Base-by-base conservation (phyloP, 1,284 basidiomycete genomes). In the Cystobasidiaceae sp. region DNA sequence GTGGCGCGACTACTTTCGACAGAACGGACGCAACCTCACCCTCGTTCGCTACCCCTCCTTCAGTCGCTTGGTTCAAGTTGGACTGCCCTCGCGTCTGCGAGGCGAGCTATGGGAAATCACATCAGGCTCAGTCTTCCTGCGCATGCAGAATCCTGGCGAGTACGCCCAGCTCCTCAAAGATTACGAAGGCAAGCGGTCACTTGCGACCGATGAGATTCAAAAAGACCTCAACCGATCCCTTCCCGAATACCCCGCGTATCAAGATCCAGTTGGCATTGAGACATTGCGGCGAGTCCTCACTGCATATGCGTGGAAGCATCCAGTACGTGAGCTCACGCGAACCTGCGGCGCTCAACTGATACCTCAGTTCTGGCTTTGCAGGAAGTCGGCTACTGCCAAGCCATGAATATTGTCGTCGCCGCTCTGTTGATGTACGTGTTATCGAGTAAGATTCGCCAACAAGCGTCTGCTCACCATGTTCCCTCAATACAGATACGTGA, bases 21-120 rank as follows among this genome's bases (percentile, higher is more conserved):
- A 82, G 9, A 91, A 93, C 72, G 91, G 91, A 19, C 88, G 92
- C 33, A 92, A 92, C 73, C 81, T 94, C 11, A 88, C 90, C 30
- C 83, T 97, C n/a, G 81, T 98, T 34, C 87, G 94, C 45, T 98
- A 97, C 76, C 96, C 96, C 0, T 90, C 96, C 76, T 94, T 93
- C 76, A 94, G 93, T 41, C 86, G 96, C 21, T 84, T 99, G 17
- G 87, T 98, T 1, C 96, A 97, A 79, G 96, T 98, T 61, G 96
- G 96, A 59, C 81, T 99, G 7, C 96, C 96, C 0, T 97, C 96
- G 73, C 83, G 91, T 23, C 82, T 99, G 9, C 86, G 96, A 41
- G 96, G 96, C 15, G 96, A 98, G 77, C 88, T 98, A 78, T 99
- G 96, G 96, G 96, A 99, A 78, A 88, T 93, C 1, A 84, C 97